Base-by-base conservation (phyloP, 805 yeast genomes). In the Peterozyma xylosa region DNA sequence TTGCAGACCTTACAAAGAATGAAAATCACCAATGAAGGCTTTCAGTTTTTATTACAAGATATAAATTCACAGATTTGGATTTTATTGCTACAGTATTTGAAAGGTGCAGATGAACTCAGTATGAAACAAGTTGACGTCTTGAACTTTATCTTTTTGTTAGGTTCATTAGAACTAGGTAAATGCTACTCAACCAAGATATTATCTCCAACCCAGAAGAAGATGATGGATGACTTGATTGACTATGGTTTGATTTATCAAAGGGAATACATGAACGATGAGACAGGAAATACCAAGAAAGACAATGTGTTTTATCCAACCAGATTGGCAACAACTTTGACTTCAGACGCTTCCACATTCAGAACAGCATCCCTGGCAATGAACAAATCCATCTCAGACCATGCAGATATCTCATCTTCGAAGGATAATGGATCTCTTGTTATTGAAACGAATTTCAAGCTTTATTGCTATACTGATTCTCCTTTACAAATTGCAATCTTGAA, bases 41-140 rank as follows among this genome's bases (percentile, higher is more conserved):
- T 93, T 63, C 99, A 93, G 66, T 93, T 93, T 56, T 64, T 93
- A 48, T 67, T 93, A 37, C 99, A 91, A 62, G 96, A 90, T 54
- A 86, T 86, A 21, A 89, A 88, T 58, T 84, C 96, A 0, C 99
- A 93, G 62, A 82, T 93, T 14, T 93, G 99, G 99, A 82, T 96
- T 0, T 66, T 93, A 35, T 66, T 93, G 39, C 66, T 93, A 35
- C 96, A 93, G 58, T 93, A 93, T 58, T 66, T 93, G 48, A 83
- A 86, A 58, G 75, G 87, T 72, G 78, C 97, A 1, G 91, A 86
- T 55, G 80, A 80, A 27, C 70, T 87, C 42, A 78, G 86, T 55
- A 87, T 90, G 96, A 96, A 93, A 63, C 89, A 96, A 0, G 98
- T 93, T 15, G 99, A 93, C 56, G 96, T 93, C 33, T 70, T 93